These are phyloP conservation scores for Przewalskia tangutica DNA, from an alignment of 257 asterid genomes.

Conservation along the genomic window DNA sequence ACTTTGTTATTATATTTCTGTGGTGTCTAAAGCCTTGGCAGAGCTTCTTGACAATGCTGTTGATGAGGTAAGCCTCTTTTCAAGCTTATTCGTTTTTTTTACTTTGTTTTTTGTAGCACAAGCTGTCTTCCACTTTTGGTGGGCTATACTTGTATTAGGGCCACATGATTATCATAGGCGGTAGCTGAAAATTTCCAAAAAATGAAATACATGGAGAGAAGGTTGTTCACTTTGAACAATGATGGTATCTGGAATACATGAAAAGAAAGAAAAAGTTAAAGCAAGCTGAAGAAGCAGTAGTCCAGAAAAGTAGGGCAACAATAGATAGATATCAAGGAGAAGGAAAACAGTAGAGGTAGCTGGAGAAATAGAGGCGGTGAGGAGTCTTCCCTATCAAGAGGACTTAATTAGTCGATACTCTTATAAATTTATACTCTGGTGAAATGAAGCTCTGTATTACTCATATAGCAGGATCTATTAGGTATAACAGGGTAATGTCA, in stretches of 20 bases:
- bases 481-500: not conserved
- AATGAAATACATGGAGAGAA: not conserved
- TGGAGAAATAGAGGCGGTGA: not conserved
- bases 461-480: not conserved
- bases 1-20: not conserved
- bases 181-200: not conserved
- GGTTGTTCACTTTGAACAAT: not conserved
- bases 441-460: not conserved
- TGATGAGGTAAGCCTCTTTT: constrained; percentile 58
- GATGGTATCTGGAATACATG: not conserved
- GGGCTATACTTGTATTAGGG: not conserved
- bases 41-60: constrained; percentile 88
- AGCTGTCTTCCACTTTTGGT: not conserved
- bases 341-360: not conserved
- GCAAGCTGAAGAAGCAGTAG: not conserved
- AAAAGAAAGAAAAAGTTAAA: not conserved
- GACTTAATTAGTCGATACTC: not conserved
- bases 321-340: not conserved
- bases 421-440: not conserved
- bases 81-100: not conserved
- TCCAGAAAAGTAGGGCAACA: not conserved
- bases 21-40: constrained; percentile 65
- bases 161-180: not conserved
- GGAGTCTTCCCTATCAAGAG: not conserved
- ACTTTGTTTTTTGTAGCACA: not conserved